Conservation (phyloP, 169 alveolate species). For the Babesia caballi region DNA sequence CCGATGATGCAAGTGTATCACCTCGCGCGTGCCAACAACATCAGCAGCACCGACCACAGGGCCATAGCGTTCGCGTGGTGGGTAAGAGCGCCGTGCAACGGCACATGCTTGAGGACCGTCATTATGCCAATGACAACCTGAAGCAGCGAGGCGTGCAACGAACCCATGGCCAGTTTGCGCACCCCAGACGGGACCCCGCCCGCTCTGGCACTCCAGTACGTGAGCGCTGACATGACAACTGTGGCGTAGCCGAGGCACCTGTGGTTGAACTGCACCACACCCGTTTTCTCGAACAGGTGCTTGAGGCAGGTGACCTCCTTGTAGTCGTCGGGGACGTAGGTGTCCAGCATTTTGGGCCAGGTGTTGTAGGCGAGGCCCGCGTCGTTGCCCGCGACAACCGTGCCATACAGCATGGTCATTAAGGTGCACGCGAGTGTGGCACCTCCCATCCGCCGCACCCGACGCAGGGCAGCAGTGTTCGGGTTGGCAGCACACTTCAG, state of each 20-base stretch:
- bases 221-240: conserved; percentile 23
- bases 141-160: conserved; percentile 66
- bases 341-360: conserved; percentile 83
- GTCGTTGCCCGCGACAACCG: conserved; percentile 85
- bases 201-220: conserved; percentile 33
- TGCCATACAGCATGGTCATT: conserved; percentile 72
- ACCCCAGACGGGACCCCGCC: conserved; percentile 37
- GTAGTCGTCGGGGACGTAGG: conserved; percentile 76
- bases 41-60: conserved; percentile 66
- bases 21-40: conserved; percentile 27
- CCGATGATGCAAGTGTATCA: no score
- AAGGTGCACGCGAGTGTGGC: conserved; percentile 34
- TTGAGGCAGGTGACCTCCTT: conserved; percentile 37
- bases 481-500: background rate
- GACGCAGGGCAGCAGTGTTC: background rate
- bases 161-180: conserved; percentile 60
- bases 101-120: conserved; percentile 70
- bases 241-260: conserved; percentile 78
- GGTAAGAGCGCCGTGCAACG: conserved; percentile 70
- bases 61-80: conserved; percentile 76
- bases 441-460: conserved; percentile 9
- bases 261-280: conserved; percentile 83
- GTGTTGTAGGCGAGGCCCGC: conserved; percentile 85
- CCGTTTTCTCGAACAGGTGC: conserved; percentile 76
- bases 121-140: conserved; percentile 70